These are phyloP conservation scores for Penicillium alfredii DNA, from an alignment of 495 filamentous ascomycete genomes.

Conservation along the genomic window DNA sequence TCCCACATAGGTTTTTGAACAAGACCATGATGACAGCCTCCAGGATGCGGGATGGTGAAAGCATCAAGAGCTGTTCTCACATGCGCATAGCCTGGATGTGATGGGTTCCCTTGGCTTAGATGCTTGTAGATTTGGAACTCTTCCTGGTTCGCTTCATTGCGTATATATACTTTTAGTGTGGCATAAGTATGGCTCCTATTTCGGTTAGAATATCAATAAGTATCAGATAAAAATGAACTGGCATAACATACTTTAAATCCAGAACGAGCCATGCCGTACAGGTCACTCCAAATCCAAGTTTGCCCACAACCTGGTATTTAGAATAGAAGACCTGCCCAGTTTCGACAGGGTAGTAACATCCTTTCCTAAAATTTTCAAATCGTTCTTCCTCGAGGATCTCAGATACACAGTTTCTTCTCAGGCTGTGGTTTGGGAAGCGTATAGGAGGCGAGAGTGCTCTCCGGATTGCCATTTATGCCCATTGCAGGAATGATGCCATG, in stretches of 20 bases:
- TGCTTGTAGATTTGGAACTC: constrained; percentile 26
- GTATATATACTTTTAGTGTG: constrained; percentile 37
- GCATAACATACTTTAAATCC: constrained; percentile 41
- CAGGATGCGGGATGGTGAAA: constrained; percentile 24
- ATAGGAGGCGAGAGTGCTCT: constrained; percentile 14
- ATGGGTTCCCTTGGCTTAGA: constrained; percentile 15
- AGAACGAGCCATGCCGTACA: constrained; percentile 53
- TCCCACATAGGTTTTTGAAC: constrained; percentile 39
- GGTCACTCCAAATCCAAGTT: constrained; percentile 49
- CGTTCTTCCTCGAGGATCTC: constrained; percentile 42
- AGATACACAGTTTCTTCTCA: constrained; percentile 13
- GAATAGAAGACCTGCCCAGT: constrained; percentile 45
- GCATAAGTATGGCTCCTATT: constrained; percentile 38
- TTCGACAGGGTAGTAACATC: constrained; percentile 45
- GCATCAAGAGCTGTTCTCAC: constrained; percentile 24
- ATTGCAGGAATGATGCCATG: too few relatives aligned
- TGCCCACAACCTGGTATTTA: constrained; percentile 49
- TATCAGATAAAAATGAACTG: constrained; percentile 8
- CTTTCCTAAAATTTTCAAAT: constrained; percentile 35
- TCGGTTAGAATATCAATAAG: too few relatives aligned
- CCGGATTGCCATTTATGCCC: too few relatives aligned
- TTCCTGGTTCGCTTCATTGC: constrained; percentile 16
- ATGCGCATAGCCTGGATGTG: constrained; percentile 24
- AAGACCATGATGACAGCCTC: constrained; percentile 31
- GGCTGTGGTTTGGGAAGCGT: constrained; percentile 18